A percentile compares a stretch with the other conserved stretches of the same genome.
Evolutionary conservation across 768 basidiomycete genomes (phyloP).

Genomic region (Suillus discolor): DNA sequence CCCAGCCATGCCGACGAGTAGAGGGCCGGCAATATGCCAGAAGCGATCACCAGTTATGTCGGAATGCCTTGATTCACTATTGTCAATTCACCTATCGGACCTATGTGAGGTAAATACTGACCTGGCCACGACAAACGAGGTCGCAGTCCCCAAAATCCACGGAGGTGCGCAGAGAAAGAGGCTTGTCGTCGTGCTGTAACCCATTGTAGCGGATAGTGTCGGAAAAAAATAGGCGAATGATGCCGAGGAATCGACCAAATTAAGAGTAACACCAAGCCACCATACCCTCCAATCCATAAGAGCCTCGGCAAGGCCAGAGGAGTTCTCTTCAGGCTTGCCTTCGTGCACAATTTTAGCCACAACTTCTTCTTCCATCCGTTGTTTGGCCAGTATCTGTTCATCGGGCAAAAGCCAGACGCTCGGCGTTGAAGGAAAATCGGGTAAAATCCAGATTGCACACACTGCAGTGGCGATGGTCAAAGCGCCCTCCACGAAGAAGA

Average conservation of each 20-base stretch:
- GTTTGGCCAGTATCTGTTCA: conserved; percentile 55
- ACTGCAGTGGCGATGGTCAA: conserved; percentile 55
- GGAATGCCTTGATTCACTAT: conserved; percentile 52
- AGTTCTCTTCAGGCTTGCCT: conserved; percentile 36
- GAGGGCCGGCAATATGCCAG: conserved; percentile 61
- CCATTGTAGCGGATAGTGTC: conserved; percentile 72
- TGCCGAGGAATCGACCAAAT: conserved; percentile 53
- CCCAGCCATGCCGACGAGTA: conserved; percentile 63
- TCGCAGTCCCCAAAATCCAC: conserved; percentile 60
- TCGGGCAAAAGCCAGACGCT: conserved; percentile 57
- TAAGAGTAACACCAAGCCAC: conserved; percentile 69
- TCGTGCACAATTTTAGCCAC: conserved; percentile 52
- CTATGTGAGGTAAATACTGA: conserved; percentile 19
- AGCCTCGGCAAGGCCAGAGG: conserved; percentile 54
- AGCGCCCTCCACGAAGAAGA: conserved; percentile 67
- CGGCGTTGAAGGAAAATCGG: conserved; percentile 69
- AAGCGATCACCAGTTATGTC: conserved; percentile 72
- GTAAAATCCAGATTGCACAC: conserved; percentile 61
- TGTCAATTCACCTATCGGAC: conserved; percentile 8
- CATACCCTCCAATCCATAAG: conserved; percentile 79
- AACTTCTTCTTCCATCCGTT: conserved; percentile 65
- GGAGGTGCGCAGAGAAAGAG: conserved; percentile 79
- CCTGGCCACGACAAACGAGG: conserved; percentile 57
- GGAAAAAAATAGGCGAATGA: conserved; percentile 82
- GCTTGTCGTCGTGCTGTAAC: conserved; percentile 59